phyloP scores from a whole-genome alignment of 495 filamentous ascomycete species.

The Podospora tetraspora region DNA sequence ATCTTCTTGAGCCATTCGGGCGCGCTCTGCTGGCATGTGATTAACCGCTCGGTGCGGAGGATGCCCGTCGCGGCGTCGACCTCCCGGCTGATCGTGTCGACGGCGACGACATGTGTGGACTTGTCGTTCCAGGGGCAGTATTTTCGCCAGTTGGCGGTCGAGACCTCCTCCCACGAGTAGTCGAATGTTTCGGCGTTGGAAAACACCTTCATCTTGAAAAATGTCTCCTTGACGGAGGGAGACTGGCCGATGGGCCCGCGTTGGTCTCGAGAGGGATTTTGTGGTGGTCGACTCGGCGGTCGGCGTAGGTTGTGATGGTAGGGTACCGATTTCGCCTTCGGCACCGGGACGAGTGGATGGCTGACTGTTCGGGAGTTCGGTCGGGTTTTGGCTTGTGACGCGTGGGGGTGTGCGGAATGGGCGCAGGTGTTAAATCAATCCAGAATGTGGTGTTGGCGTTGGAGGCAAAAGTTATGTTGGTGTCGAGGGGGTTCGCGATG shows the following conservation, averaged over 20 bases:
- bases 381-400: background rate
- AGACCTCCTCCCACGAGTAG: slow-evolving; percentile 97
- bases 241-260: background rate
- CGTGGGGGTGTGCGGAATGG: background rate
- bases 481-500: background rate
- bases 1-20: slow-evolving; percentile 80
- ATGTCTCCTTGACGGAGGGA: background rate
- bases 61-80: slow-evolving; percentile 81
- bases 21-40: slow-evolving; percentile 85
- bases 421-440: background rate
- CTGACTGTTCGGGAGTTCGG: background rate
- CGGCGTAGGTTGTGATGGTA: background rate
- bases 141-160: slow-evolving; percentile 98
- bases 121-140: slow-evolving; percentile 99
- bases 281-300: background rate
- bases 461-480: background rate
- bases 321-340: background rate
- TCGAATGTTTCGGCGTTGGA: slow-evolving; percentile 81
- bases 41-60: slow-evolving; percentile 91
- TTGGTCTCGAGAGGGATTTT: slow-evolving; percentile 1
- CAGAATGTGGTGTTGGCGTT: background rate
- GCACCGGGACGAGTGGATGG: background rate
- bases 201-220: slow-evolving; percentile 84
- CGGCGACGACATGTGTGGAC: slow-evolving; percentile 85
- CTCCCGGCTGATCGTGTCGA: slow-evolving; percentile 81